Base-by-base conservation (phyloP, 73 alveolate genomes). In the Effrenium voratum region DNA sequence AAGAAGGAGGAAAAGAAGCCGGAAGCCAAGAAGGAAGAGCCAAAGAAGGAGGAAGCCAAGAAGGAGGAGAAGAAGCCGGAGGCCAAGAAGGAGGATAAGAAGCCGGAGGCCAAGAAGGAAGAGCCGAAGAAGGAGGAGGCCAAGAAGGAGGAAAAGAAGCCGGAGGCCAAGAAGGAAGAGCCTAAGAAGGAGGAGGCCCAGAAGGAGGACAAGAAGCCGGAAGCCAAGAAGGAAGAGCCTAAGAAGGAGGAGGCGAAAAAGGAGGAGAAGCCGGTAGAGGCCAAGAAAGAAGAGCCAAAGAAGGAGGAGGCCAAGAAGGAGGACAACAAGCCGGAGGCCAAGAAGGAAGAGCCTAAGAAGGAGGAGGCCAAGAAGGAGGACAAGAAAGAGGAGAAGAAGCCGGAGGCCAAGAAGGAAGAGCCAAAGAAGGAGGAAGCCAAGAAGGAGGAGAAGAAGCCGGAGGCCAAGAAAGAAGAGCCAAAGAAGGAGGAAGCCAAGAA, bases 401-500 rank as follows among this genome's bases (percentile, higher is more conserved):
- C 26, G 44, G 90, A 79, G 90, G 55, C 50, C 50, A 77, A 77
- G 63, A 40, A 72, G 49, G 47, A 72, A 4, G 40, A 72, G 83
- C 83, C 83, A 24, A 72, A 72, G 83, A 40, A 34, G 36, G 83
- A 72, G 38, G 76, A 13, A 5, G 38, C 5, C 41, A 63, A 63
- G 76, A 28, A 63, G 76, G 76, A 72, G 26, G 49, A 32, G 4
- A 40, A 72, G 82, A 63, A 63, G 77, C 26, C 26, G 43, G 77
- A 63, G 19, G 77, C 24, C 40, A 63, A 63, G 34, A 63, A 63
- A 40, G 76, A 63, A 1, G 76, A 63, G 40, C 26, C 26, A 40
- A 34, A 34, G 1, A 63, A 63, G 77, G 77, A 34, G 8, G 77
- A 63, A 16, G 77, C 44, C 77, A 40, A 63, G 26, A 19, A 63